Base-by-base conservation (phyloP, 108 stramenopile species). In the Asterionellopsis glacialis region DNA sequence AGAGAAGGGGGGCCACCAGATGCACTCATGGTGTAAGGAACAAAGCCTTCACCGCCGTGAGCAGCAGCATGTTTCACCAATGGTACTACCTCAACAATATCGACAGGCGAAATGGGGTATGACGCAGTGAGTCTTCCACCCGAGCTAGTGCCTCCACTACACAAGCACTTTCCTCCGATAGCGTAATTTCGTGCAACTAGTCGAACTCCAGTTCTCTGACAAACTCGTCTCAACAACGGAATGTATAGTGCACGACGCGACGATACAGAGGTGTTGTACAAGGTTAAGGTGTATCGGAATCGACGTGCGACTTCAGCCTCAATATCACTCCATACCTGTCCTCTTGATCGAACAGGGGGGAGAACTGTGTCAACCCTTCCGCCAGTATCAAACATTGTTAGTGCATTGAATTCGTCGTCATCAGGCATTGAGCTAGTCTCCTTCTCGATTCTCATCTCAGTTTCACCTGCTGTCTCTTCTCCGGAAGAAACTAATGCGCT, bases 11-110 rank as follows among this genome's bases (percentile, higher is more conserved):
- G 66, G 6, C 70, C 67, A 51, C 75, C 69, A 43, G 82, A 67
- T 39, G 70, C 70, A 48, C 83, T 90, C 33, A 33, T 2, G 7
- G 33, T 33, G 33, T 33, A 33, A 23, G 93, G 78, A 22, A 73
- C 63, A 63, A 84, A 90, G 13, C 83, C 77, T 48, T 85, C 86
- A 23, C 70, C 59, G 14, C 50, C 59, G 44, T 64, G 68, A 25
- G 90, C 80, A 15, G 90, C 90, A 24, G 87, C 77, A 53, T 90
- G 85, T 74, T 97, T 98, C 47, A 96, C 87, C 57, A 95, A 60
- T 11, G 98, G 98, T 24, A 94, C 72, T 50, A 97, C 65, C 23
- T 91, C 93, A 22, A 88, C 61, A 27, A 98, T 70, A 61, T 97
- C 95, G 9, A 78, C 61, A 16, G 87, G 68, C 12, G 84, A 75